Percentiles rank a stretch among this genome's conserved stretches.
These are phyloP conservation scores for Exophiala spinifera DNA, from an alignment of 2,329 filamentous ascomycete genomes.

Conservation along the genomic window DNA sequence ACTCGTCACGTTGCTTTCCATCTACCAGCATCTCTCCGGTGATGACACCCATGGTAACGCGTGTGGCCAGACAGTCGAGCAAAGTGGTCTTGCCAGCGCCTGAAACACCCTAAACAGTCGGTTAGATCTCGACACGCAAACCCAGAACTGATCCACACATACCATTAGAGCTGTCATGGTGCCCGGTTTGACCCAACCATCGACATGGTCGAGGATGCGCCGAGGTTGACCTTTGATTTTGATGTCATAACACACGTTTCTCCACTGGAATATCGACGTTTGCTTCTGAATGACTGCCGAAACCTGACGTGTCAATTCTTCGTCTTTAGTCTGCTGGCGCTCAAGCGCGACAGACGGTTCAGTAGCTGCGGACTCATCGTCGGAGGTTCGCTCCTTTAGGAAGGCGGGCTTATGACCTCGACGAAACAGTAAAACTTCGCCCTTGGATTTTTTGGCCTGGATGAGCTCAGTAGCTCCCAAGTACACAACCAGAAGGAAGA, in stretches of 20 bases:
- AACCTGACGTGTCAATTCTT: constrained; percentile 15
- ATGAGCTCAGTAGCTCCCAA: constrained; percentile 62
- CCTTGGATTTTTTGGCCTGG: constrained; percentile 69
- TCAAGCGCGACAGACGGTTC: constrained; percentile 13
- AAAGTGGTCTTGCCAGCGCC: constrained; percentile 91
- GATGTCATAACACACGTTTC: constrained; percentile 76
- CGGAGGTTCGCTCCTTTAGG: constrained; percentile 8
- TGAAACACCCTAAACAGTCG: constrained; percentile 57
- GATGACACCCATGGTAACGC: constrained; percentile 84
- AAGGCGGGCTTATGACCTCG: constrained; percentile 60
- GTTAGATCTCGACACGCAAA: not conserved
- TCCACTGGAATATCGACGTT: constrained; percentile 80
- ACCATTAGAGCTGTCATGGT: constrained; percentile 86
- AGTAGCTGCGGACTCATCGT: constrained; percentile 8
- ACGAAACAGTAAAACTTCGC: constrained; percentile 72
- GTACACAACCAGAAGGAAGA: constrained; percentile 62
- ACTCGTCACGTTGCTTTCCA: constrained; percentile 67
- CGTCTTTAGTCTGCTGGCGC: constrained; percentile 11
- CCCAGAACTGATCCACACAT: not conserved
- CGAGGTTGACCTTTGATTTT: constrained; percentile 73
- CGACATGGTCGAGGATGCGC: constrained; percentile 77
- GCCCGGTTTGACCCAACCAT: constrained; percentile 91
- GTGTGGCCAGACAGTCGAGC: constrained; percentile 77
- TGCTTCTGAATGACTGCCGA: constrained; percentile 47
- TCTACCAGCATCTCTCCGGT: constrained; percentile 81